phyloP scores from a whole-genome alignment of 2,329 filamentous ascomycete species.

The Hypoxylon sp. region DNA sequence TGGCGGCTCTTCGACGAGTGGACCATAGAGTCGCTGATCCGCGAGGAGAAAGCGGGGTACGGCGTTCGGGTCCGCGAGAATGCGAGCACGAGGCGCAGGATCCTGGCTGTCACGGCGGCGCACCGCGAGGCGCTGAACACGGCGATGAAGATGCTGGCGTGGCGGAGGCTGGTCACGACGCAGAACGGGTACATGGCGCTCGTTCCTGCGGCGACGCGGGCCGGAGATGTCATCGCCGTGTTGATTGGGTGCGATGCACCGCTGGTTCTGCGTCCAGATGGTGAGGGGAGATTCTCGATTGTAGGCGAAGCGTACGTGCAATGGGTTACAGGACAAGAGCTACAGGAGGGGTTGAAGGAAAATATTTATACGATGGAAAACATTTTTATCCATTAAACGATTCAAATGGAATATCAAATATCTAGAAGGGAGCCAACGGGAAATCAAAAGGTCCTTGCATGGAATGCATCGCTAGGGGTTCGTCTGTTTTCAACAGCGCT shows the following conservation, averaged over 20 bases:
- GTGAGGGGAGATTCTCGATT: constrained; percentile 7
- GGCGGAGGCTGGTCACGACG: constrained; percentile 7
- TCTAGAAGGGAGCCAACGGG: not conserved
- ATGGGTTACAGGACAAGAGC: constrained; percentile 24
- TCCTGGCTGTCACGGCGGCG: not conserved
- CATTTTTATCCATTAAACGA: constrained; percentile 13
- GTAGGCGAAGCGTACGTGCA: constrained; percentile 31
- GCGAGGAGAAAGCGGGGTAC: not conserved
- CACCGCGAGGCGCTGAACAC: constrained; percentile 9
- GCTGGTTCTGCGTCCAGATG: constrained; percentile 21
- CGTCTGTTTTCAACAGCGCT: not conserved
- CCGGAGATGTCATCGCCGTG: constrained; percentile 22
- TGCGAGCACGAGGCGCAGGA: constrained; percentile 7
- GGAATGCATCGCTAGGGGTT: not conserved
- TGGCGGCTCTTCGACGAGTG: constrained; percentile 1
- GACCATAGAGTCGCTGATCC: constrained; percentile 1
- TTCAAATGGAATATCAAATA: too few species aligned
- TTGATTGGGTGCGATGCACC: constrained; percentile 25
- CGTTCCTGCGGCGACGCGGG: constrained; percentile 23
- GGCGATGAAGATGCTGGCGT: constrained; percentile 5
- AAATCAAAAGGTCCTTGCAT: not conserved
- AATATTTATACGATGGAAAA: constrained; percentile 8
- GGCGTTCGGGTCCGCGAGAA: constrained; percentile 1
- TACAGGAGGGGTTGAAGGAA: constrained; percentile 17
- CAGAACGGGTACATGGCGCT: constrained; percentile 15